Evolutionary conservation across 2,329 filamentous ascomycete genomes (phyloP).

Genomic region (Fusarium equiseti): DNA sequence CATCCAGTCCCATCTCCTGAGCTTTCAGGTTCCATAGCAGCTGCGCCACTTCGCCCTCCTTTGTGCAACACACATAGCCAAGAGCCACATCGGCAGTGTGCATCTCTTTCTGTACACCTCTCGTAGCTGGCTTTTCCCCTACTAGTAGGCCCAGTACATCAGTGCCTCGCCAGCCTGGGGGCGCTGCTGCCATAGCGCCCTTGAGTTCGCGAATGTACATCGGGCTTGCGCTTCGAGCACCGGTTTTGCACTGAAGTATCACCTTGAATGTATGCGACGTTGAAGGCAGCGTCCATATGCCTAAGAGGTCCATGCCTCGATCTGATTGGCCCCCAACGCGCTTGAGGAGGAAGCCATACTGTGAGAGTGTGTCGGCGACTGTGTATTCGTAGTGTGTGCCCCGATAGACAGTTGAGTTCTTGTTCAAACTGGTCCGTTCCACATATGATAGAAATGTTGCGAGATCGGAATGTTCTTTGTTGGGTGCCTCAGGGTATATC

Average conservation of each 20-base stretch:
- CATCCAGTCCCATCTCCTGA: conserved; percentile 71
- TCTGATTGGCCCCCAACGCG: conserved; percentile 76
- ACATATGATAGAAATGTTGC: conserved; percentile 75
- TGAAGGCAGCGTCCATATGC: conserved; percentile 71
- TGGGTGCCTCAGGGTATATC: conserved; percentile 60
- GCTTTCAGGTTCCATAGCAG: conserved; percentile 79
- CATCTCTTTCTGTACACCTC: conserved; percentile 80
- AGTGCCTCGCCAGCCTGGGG: conserved; percentile 75
- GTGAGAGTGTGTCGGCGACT: conserved; percentile 65
- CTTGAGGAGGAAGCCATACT: conserved; percentile 72
- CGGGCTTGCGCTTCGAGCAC: conserved; percentile 65
- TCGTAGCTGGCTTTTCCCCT: conserved; percentile 77
- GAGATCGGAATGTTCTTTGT: conserved; percentile 71
- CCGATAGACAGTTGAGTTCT: conserved; percentile 70
- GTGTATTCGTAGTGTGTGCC: conserved; percentile 85
- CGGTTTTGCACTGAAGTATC: conserved; percentile 77
- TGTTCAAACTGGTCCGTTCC: conserved; percentile 65
- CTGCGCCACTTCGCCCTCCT: conserved; percentile 70
- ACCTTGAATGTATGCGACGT: conserved; percentile 57
- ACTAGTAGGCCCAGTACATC: conserved; percentile 79
- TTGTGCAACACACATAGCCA: conserved; percentile 74
- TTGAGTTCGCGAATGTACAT: conserved; percentile 79
- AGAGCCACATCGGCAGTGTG: conserved; percentile 73
- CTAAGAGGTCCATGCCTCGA: conserved; percentile 79
- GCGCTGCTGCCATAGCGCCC: conserved; percentile 80